Conservation (phyloP, 1,139 yeast species). For the Zhuliangozyma blackwelliae region DNA sequence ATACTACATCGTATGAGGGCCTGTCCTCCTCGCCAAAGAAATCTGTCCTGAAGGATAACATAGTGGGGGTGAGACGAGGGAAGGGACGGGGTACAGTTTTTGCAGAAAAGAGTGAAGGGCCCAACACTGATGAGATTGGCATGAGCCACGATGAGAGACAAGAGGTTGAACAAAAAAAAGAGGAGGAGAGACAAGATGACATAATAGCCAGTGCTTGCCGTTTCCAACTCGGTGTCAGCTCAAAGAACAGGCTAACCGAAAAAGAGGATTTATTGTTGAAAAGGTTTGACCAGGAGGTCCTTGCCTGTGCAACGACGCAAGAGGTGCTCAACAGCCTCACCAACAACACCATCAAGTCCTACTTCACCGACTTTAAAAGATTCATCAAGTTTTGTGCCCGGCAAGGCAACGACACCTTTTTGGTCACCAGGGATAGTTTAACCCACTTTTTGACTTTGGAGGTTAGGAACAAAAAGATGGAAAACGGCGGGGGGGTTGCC, state of each 20-base stretch:
- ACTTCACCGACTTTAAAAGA: slow-evolving; percentile 12
- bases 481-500: not conserved
- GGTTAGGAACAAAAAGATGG: slow-evolving; percentile 4
- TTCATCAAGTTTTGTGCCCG: slow-evolving; percentile 12
- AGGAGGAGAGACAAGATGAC: too few relatives aligned
- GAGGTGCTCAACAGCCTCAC: slow-evolving; percentile 9
- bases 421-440: slow-evolving; percentile 10
- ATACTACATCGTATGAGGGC: not conserved
- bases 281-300: slow-evolving; percentile 12
- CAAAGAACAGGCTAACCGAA: slow-evolving; percentile 10
- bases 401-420: slow-evolving; percentile 9
- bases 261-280: slow-evolving; percentile 7
- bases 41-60: too few relatives aligned
- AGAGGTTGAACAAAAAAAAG: too few relatives aligned
- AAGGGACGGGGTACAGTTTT: too few relatives aligned
- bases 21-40: not conserved
- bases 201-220: not conserved
- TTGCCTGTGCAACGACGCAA: slow-evolving; percentile 6
- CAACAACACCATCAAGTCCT: slow-evolving; percentile 12
- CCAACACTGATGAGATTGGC: too few relatives aligned
- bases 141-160: too few relatives aligned
- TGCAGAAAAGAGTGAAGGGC: too few relatives aligned
- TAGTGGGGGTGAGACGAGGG: too few relatives aligned
- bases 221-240: slow-evolving; percentile 8
- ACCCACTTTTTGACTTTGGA: slow-evolving; percentile 10